phyloP scores from a whole-genome alignment of 768 basidiomycete genomes.

The Krasilnikovozyma curviuscula region DNA sequence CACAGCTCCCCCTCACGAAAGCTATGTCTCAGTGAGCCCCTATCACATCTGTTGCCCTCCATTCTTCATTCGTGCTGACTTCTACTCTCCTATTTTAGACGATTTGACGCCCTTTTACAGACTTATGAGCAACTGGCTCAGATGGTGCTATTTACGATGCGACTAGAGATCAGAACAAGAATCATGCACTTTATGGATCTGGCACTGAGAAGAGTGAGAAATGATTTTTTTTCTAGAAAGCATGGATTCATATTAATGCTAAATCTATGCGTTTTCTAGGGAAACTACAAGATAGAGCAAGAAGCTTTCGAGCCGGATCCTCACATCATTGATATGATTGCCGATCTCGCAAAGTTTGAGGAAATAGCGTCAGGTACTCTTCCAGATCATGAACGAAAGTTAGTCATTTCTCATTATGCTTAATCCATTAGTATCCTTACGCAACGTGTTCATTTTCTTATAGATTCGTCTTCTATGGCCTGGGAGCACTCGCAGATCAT shows the following conservation, averaged over 20 bases:
- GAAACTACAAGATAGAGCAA: conserved; percentile 59
- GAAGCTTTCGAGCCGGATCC: conserved; percentile 85
- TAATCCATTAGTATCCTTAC: not conserved
- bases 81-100: conserved; percentile 35
- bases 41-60: too few species aligned
- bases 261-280: conserved; percentile 34
- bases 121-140: conserved; percentile 79
- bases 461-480: conserved; percentile 73
- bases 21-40: conserved; percentile 69
- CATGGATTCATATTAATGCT: not conserved
- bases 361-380: conserved; percentile 46
- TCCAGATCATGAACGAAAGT: conserved; percentile 49
- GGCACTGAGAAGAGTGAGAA: conserved; percentile 51
- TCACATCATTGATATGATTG: conserved; percentile 66
- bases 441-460: conserved; percentile 6
- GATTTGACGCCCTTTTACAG: conserved; percentile 72
- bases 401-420: conserved; percentile 19
- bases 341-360: conserved; percentile 55
- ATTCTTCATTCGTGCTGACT: not conserved
- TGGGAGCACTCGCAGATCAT: conserved; percentile 68
- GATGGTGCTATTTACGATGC: conserved; percentile 66
- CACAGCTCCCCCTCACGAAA: conserved; percentile 56
- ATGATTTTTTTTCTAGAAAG: not conserved
- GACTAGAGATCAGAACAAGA: conserved; percentile 71
- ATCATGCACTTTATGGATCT: conserved; percentile 61